phyloP scores from a whole-genome alignment of 2,329 filamentous ascomycete genomes.

The Massarina eburnea region DNA sequence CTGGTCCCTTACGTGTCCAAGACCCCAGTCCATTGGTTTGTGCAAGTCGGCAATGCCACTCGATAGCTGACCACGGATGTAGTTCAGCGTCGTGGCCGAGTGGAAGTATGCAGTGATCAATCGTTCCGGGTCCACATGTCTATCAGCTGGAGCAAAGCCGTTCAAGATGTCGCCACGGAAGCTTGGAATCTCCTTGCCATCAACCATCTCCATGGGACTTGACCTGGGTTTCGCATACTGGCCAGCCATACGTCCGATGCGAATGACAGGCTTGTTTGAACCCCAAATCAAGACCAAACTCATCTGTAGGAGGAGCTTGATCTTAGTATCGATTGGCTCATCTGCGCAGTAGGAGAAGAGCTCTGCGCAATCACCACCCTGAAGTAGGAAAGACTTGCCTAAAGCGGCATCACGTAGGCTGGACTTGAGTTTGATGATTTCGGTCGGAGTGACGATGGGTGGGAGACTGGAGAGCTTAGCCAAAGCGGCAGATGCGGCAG shows the following conservation, averaged over 20 bases:
- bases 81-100: slow-evolving; percentile 92
- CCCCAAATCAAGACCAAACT: slow-evolving; percentile 94
- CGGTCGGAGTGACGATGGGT: slow-evolving; percentile 75
- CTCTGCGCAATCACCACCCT: slow-evolving; percentile 96
- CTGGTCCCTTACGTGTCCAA: slow-evolving; percentile 86
- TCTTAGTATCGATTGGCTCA: slow-evolving; percentile 88
- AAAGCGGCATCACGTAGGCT: slow-evolving; percentile 82
- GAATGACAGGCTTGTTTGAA: slow-evolving; percentile 76
- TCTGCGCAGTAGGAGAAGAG: slow-evolving; percentile 95
- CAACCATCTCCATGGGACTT: slow-evolving; percentile 78
- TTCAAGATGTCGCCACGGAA: slow-evolving; percentile 97
- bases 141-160: slow-evolving; percentile 74
- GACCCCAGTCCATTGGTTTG: slow-evolving; percentile 89
- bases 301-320: slow-evolving; percentile 97
- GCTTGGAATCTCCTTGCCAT: slow-evolving; percentile 80
- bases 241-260: slow-evolving; percentile 93
- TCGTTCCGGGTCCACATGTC: slow-evolving; percentile 78
- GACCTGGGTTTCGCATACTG: slow-evolving; percentile 97
- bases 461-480: slow-evolving; percentile 69
- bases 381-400: slow-evolving; percentile 89
- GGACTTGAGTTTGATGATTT: slow-evolving; percentile 78
- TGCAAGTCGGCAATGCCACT: slow-evolving; percentile 93
- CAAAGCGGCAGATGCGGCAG: slow-evolving; percentile 61
- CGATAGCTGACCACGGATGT: slow-evolving; percentile 77
- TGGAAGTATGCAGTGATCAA: slow-evolving; percentile 94